Conservation (phyloP, 768 basidiomycete species). For the Pulveroboletus sp. region DNA sequence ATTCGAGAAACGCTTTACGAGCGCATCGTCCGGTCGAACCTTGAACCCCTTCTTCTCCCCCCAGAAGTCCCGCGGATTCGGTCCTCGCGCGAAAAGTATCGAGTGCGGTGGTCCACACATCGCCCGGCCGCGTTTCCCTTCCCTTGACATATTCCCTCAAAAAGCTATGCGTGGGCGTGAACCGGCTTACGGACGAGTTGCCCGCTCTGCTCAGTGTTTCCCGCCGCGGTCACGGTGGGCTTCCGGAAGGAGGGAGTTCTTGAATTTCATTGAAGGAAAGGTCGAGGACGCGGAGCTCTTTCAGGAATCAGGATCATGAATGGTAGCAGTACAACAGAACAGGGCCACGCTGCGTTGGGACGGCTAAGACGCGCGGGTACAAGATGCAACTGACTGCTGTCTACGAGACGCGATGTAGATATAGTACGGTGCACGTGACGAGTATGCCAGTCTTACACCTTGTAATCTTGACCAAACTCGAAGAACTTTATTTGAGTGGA, state of each 20-base stretch:
- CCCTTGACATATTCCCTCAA: conserved; percentile 72
- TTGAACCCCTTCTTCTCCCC: conserved; percentile 36
- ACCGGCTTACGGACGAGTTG: conserved; percentile 76
- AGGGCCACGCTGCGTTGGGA: too few relatives aligned
- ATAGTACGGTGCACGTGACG: too few relatives aligned
- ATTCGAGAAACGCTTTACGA: conserved; percentile 83
- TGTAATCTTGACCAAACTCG: conserved; percentile 65
- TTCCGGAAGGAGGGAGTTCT: too few relatives aligned
- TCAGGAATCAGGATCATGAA: too few relatives aligned
- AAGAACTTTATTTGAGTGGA: conserved; percentile 93
- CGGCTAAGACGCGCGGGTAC: too few relatives aligned
- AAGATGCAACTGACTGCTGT: too few relatives aligned
- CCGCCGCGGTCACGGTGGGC: too few relatives aligned
- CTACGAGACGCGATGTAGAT: too few relatives aligned
- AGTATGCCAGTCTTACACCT: too few relatives aligned
- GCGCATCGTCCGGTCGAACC: conserved; percentile 62
- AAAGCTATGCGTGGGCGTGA: conserved; percentile 86
- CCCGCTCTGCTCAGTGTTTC: conserved; percentile 72
- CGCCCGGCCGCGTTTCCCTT: conserved; percentile 36
- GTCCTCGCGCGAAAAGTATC: conserved; percentile 34
- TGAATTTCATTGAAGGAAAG: too few relatives aligned
- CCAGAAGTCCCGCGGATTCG: conserved; percentile 20
- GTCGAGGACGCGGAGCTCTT: too few relatives aligned
- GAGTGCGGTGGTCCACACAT: conserved; percentile 28
- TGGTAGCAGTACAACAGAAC: too few relatives aligned